Conservation (phyloP, 352 stramenopile genomes). For the Peronospora farinosa region DNA sequence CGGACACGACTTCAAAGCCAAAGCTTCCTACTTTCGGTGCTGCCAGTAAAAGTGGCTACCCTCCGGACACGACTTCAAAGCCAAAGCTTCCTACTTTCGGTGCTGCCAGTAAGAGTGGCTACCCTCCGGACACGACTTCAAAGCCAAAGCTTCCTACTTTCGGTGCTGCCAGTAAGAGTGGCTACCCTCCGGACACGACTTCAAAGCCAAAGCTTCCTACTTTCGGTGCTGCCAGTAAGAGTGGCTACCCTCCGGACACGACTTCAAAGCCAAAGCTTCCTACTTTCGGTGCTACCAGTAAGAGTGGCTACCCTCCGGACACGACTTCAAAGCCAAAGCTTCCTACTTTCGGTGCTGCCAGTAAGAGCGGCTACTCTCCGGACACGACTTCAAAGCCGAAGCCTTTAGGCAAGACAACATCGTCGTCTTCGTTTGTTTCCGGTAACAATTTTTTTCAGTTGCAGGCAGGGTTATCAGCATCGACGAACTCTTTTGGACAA, state of each 20-base stretch:
- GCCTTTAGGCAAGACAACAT: conserved; percentile 16
- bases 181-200: conserved; percentile 34
- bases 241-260: conserved; percentile 38
- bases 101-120: conserved; percentile 11
- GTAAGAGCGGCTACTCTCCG: conserved; percentile 27
- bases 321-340: conserved; percentile 35
- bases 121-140: conserved; percentile 32
- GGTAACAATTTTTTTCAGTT: conserved; percentile 25
- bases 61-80: conserved; percentile 37
- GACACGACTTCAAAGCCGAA: conserved; percentile 30
- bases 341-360: conserved; percentile 18
- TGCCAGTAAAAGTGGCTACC: no score
- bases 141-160: conserved; percentile 31
- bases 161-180: conserved; percentile 7
- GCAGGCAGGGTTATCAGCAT: conserved; percentile 5
- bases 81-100: conserved; percentile 27
- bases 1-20: conserved; percentile 28
- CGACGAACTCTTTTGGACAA: conserved; percentile 2
- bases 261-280: conserved; percentile 28
- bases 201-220: conserved; percentile 22
- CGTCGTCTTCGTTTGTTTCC: conserved; percentile 27
- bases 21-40: no score
- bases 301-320: conserved; percentile 30
- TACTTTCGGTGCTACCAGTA: conserved; percentile 13
- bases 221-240: conserved; percentile 7